Evolutionary conservation across 257 asterid genomes (phyloP), one percentile per base, ranked within the genome.

Genomic region (Solanum okadae): DNA sequence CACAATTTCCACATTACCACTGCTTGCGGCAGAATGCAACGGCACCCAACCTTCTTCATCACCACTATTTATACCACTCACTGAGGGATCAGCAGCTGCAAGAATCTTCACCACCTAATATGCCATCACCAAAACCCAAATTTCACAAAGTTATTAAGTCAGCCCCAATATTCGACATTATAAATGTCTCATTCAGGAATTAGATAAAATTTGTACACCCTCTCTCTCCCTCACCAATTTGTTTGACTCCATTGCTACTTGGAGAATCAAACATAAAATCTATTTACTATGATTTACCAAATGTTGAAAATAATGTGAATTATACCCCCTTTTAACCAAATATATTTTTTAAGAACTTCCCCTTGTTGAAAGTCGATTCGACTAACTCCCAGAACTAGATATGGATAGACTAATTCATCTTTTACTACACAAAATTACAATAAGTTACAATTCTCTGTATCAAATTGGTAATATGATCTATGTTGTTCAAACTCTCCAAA

Each of bases 11-110:
- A 89, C 86, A 88, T 93, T 93, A 86, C 99, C 98, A 90, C 96
- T 93, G 88, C 98, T 97, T 40, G 98, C 95, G 4, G 98, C 99
- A 89, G 99, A 95, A 87, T 97, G 99, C 87, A 97, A 93, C 0
- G 99, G 98, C n/a, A 93, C 93, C 99, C 99, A 97, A 68, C 98
- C 98, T 93, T 97, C 99, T 88, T 96, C 98, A 63, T 97, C 99
- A 10, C 92, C 91, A 90, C 87, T 87, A 92, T 97, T 97, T 78
- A 96, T 91, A 42, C 90, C 91, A 88, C 90, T 87, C 37, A 91
- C 82, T 6, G 95, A 94, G 27, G 96, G 94, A 70, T 85, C 93
- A 83, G 93, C 94, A 88, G 93, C 95, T 44, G 95, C 91, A 16
- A 97, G 92, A 6, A 95, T 65, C 90, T 91, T 94, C 90, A 96